phyloP scores from a whole-genome alignment of 257 asterid genomes.

The Coffea canephora region DNA sequence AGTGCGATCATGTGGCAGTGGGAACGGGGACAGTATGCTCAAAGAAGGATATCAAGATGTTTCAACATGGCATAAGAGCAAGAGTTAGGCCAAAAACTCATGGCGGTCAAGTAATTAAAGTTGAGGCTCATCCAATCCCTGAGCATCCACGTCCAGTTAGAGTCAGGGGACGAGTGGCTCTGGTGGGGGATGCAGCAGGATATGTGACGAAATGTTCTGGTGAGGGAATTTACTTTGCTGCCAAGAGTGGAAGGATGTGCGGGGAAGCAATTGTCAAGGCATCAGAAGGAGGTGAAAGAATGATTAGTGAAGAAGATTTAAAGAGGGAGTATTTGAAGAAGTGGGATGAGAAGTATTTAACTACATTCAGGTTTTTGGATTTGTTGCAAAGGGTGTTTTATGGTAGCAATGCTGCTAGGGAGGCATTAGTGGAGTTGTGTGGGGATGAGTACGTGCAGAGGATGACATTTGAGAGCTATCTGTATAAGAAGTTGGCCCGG shows the following conservation, averaged over 20 bases:
- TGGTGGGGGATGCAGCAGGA: slow-evolving; percentile 91
- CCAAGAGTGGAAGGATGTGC: slow-evolving; percentile 92
- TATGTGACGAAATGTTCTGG: slow-evolving; percentile 91
- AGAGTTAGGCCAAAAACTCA: slow-evolving; percentile 76
- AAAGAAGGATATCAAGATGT: slow-evolving; percentile 79
- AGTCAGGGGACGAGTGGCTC: slow-evolving; percentile 71
- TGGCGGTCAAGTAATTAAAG: slow-evolving; percentile 74
- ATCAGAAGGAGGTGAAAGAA: slow-evolving; percentile 73
- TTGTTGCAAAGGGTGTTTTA: slow-evolving; percentile 83
- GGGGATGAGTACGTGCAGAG: slow-evolving; percentile 91
- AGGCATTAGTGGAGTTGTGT: slow-evolving; percentile 91
- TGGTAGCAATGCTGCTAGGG: slow-evolving; percentile 81
- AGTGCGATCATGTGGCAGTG: slow-evolving; percentile 95
- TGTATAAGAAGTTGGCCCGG: slow-evolving; percentile 88
- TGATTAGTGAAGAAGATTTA: slow-evolving; percentile 78
- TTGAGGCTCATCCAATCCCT: slow-evolving; percentile 90
- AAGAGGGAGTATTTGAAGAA: slow-evolving; percentile 69
- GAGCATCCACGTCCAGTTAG: slow-evolving; percentile 75
- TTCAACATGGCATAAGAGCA: slow-evolving; percentile 69
- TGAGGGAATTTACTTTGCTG: slow-evolving; percentile 86
- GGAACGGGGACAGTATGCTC: slow-evolving; percentile 95
- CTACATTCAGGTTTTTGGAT: slow-evolving; percentile 82
- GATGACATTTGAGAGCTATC: slow-evolving; percentile 88
- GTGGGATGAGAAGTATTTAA: slow-evolving; percentile 92
- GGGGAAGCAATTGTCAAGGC: slow-evolving; percentile 90